A percentile compares a stretch with the other conserved stretches of the same genome.
Evolutionary conservation across 768 basidiomycete genomes (phyloP).

Genomic region (Agrocybe pediades): DNA sequence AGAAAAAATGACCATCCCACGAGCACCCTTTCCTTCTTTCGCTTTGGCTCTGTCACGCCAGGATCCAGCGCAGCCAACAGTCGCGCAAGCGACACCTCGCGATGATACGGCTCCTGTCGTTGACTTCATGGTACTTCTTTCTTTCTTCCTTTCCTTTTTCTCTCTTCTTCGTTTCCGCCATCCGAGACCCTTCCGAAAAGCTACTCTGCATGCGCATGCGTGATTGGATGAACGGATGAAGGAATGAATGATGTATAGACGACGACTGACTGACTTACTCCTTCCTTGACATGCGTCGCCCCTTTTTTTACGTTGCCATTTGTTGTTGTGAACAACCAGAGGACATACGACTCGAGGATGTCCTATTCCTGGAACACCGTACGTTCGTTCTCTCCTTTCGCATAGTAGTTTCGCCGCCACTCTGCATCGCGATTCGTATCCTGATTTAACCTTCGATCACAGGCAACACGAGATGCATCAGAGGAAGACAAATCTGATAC

Average conservation of each 20-base stretch:
- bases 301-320: background rate
- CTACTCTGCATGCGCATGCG: too few species aligned
- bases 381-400: constrained; percentile 4
- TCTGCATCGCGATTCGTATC: background rate
- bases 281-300: background rate
- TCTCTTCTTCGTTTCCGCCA: too few species aligned
- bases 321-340: constrained; percentile 5
- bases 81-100: background rate
- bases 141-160: background rate
- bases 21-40: constrained; percentile 22
- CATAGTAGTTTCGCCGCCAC: background rate
- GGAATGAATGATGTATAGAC: too few species aligned
- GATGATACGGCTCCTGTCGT: background rate
- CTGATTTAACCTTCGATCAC: background rate
- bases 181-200: too few species aligned
- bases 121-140: background rate
- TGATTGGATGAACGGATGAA: too few species aligned
- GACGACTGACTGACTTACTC: background rate
- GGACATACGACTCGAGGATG: constrained; percentile 17
- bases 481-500: constrained; percentile 19
- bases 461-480: constrained; percentile 5
- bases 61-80: too few species aligned
- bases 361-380: constrained; percentile 11
- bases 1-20: constrained; percentile 13
- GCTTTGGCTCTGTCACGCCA: constrained; percentile 15